These are phyloP conservation scores for Paraleonurus japonicus DNA, from an alignment of 257 asterid species.

Conservation along the genomic window DNA sequence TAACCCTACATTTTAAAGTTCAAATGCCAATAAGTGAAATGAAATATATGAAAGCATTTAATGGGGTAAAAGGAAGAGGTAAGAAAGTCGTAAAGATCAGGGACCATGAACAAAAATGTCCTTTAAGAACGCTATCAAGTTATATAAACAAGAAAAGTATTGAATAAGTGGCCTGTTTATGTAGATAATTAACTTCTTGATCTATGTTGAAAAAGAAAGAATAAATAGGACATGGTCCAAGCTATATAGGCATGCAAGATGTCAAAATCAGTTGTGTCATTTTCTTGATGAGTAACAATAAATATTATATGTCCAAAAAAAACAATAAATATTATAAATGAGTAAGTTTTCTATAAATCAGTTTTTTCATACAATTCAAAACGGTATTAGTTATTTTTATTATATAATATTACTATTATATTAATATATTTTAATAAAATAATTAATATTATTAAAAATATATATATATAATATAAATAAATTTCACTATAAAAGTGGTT, in stretches of 20 bases:
- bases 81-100: constrained; percentile 20
- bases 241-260: background rate
- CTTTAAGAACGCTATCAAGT: constrained; percentile 12
- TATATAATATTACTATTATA: too few relatives aligned
- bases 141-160: background rate
- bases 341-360: too few relatives aligned
- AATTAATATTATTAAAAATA: too few relatives aligned
- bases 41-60: background rate
- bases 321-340: too few relatives aligned
- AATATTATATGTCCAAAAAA: too few relatives aligned
- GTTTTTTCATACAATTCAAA: too few relatives aligned
- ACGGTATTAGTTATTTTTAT: too few relatives aligned
- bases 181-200: background rate
- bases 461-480: too few relatives aligned
- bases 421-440: too few relatives aligned
- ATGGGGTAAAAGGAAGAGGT: background rate
- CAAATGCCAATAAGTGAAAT: background rate
- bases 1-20: too few relatives aligned
- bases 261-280: constrained; percentile 16
- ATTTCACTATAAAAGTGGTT: too few relatives aligned
- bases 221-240: background rate
- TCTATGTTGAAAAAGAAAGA: background rate
- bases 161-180: background rate
- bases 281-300: background rate
- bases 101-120: constrained; percentile 27